Percentiles rank a stretch among this genome's conserved stretches.
Evolutionary conservation across 2,329 filamentous ascomycete species (phyloP).

Genomic region (Fusarium veterinarium): DNA sequence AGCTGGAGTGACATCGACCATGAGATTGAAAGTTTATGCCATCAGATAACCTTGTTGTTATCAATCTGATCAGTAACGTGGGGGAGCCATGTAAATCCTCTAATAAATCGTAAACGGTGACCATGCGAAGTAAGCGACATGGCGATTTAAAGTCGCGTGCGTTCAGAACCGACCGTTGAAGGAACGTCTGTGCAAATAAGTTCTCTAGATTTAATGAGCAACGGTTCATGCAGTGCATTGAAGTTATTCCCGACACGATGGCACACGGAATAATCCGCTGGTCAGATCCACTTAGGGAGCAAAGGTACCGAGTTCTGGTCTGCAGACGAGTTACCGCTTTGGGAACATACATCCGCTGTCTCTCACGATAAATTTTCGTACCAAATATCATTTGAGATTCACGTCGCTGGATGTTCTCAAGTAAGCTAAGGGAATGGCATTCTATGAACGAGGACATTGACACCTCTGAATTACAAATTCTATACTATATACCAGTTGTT

Average conservation of each 20-base stretch:
- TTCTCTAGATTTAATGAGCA: accelerated
- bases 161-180: neutral
- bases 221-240: neutral
- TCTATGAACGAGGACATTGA: neutral
- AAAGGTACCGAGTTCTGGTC: neutral
- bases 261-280: neutral
- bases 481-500: neutral
- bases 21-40: neutral
- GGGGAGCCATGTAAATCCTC: neutral
- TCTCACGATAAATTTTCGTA: neutral
- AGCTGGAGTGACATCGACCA: neutral
- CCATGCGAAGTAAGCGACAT: accelerated
- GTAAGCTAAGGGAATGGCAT: neutral
- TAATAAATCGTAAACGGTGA: accelerated
- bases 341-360: accelerated
- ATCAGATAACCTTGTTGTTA: neutral
- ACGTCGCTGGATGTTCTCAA: neutral
- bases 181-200: accelerated
- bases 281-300: neutral
- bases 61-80: neutral
- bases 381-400: accelerated
- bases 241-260: neutral
- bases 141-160: neutral
- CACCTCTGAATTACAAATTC: neutral
- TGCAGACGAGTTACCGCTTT: neutral